Conservation (phyloP, 805 yeast species). For the Yamadazyma paraphyllophila region DNA sequence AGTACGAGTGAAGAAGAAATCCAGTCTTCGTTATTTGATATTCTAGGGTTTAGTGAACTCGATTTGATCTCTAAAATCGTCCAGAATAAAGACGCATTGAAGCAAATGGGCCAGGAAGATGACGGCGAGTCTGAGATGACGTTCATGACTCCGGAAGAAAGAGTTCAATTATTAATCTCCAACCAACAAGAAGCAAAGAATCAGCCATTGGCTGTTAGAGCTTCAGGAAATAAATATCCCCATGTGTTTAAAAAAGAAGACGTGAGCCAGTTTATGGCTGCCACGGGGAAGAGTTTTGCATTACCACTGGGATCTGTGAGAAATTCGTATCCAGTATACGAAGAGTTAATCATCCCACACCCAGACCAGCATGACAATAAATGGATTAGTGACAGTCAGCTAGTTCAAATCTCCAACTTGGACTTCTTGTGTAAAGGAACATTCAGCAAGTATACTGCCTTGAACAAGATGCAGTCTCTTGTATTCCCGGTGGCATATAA, state of each 20-base stretch:
- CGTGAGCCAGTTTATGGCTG: constrained; percentile 61
- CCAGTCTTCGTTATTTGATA: constrained; percentile 73
- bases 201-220: constrained; percentile 46
- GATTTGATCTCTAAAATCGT: constrained; percentile 70
- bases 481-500: constrained; percentile 91
- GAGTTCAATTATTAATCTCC: constrained; percentile 50
- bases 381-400: constrained; percentile 42
- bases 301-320: constrained; percentile 82
- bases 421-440: constrained; percentile 83
- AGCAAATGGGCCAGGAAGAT: constrained; percentile 6
- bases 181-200: constrained; percentile 51
- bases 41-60: constrained; percentile 82
- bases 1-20: constrained; percentile 48
- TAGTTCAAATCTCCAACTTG: constrained; percentile 59
- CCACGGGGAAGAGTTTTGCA: constrained; percentile 76
- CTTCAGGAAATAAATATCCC: constrained; percentile 60
- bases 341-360: constrained; percentile 82
- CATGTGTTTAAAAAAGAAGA: constrained; percentile 79
- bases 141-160: constrained; percentile 53
- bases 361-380: constrained; percentile 49
- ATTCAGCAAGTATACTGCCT: constrained; percentile 69
- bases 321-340: constrained; percentile 58
- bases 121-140: constrained; percentile 11
- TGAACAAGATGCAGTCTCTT: constrained; percentile 86
- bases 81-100: constrained; percentile 36